A percentile compares a stretch with the other conserved stretches of the same genome.
These are phyloP conservation scores for Cocos nucifera DNA, from an alignment of 176 grass and related monocot species.

Conservation along the genomic window DNA sequence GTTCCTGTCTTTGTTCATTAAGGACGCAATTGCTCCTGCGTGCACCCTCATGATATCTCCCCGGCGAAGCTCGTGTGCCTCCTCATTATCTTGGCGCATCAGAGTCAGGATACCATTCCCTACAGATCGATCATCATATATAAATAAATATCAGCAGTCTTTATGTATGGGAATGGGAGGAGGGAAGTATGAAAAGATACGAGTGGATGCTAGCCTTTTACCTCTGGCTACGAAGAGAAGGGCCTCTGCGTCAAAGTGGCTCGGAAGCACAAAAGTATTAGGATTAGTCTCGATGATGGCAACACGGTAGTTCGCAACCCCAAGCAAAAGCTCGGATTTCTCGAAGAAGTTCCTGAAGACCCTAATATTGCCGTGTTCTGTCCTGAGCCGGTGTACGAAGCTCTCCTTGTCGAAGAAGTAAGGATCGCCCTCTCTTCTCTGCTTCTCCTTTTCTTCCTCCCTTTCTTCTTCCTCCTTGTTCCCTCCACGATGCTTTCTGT, in stretches of 20 bases:
- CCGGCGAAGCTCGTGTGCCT: constrained; percentile 36
- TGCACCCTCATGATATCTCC: constrained; percentile 48
- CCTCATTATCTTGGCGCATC: constrained; percentile 40
- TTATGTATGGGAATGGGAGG: not conserved
- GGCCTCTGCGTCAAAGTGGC: constrained; percentile 45
- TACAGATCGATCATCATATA: not conserved
- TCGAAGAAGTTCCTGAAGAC: constrained; percentile 42
- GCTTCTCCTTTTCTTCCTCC: not conserved
- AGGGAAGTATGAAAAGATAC: not conserved
- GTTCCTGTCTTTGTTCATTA: constrained; percentile 58
- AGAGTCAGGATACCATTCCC: constrained; percentile 43
- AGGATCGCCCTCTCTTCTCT: constrained; percentile 12
- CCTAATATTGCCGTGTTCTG: constrained; percentile 41
- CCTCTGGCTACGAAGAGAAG: constrained; percentile 60
- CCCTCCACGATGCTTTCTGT: too few species aligned
- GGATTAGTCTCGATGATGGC: constrained; percentile 46
- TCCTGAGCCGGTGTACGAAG: constrained; percentile 24
- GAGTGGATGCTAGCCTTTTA: not conserved
- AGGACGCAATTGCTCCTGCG: constrained; percentile 43
- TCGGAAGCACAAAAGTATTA: constrained; percentile 48
- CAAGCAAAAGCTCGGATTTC: constrained; percentile 43
- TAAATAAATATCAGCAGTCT: not conserved
- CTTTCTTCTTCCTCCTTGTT: not conserved
- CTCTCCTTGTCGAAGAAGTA: constrained; percentile 49
- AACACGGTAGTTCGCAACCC: constrained; percentile 64